Percentiles rank a stretch among this genome's conserved stretches.
Conservation (phyloP, 192 early-diverging fungal species). For the Coemansia sp. region DNA sequence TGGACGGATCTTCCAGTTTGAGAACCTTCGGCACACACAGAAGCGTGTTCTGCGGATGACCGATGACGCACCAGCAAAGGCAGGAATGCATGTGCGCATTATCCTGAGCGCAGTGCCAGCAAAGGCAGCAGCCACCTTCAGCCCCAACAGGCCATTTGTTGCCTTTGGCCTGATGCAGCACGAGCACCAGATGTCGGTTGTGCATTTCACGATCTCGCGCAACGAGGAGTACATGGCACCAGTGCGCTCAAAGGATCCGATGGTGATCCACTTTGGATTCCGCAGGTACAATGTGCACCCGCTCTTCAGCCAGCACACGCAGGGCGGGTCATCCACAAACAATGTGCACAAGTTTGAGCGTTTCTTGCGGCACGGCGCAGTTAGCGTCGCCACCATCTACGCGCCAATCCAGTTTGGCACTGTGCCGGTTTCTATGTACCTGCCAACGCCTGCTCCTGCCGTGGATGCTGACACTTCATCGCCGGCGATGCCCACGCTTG, state of each 20-base stretch:
- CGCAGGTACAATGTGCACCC: constrained; percentile 81
- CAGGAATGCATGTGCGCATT: constrained; percentile 74
- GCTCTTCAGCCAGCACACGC: constrained; percentile 85
- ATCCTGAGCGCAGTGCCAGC: constrained; percentile 64
- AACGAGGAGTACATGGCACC: constrained; percentile 70
- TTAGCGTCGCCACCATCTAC: constrained; percentile 82
- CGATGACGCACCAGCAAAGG: constrained; percentile 56
- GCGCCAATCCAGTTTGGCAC: constrained; percentile 89
- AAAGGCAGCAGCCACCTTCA: constrained; percentile 15
- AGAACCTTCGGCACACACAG: constrained; percentile 82
- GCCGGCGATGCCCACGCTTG: constrained; percentile 48
- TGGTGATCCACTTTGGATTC: constrained; percentile 87
- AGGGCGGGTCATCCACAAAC: constrained; percentile 76
- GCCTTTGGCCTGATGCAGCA: constrained; percentile 78
- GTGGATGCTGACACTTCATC: background rate
- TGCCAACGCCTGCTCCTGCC: constrained; percentile 42
- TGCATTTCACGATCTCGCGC: constrained; percentile 78
- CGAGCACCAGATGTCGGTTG: constrained; percentile 91
- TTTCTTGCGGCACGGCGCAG: constrained; percentile 75
- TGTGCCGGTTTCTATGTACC: constrained; percentile 80
- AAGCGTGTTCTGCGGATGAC: constrained; percentile 62
- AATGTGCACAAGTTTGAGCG: constrained; percentile 95
- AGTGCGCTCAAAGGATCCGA: constrained; percentile 89
- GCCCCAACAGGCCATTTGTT: constrained; percentile 38
- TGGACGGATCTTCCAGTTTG: constrained; percentile 94